Conservation (phyloP, 805 yeast genomes). For the Starmerella tilneyi region DNA sequence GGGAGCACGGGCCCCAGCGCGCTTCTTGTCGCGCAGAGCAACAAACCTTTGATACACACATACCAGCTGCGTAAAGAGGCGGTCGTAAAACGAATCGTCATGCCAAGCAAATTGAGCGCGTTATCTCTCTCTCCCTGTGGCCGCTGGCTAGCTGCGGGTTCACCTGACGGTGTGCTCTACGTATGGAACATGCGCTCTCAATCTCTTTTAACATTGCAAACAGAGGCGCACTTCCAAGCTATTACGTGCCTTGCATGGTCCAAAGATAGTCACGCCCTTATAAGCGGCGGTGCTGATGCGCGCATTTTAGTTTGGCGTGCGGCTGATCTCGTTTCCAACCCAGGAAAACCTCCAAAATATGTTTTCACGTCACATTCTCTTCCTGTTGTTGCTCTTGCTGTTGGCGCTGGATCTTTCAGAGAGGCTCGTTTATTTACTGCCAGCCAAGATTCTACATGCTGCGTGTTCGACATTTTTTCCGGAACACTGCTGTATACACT, state of each 20-base stretch:
- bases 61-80: constrained; percentile 51
- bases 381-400: constrained; percentile 40
- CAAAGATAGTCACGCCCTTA: constrained; percentile 51
- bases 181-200: constrained; percentile 84
- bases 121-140: constrained; percentile 38
- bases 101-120: constrained; percentile 68
- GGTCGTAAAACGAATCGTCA: constrained; percentile 68
- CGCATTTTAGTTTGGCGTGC: constrained; percentile 66
- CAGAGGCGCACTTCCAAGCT: constrained; percentile 73
- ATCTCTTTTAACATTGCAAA: constrained; percentile 50
- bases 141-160: constrained; percentile 53
- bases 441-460: constrained; percentile 63
- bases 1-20: not conserved
- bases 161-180: constrained; percentile 64
- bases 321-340: constrained; percentile 43
- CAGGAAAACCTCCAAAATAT: constrained; percentile 29
- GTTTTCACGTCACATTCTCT: constrained; percentile 35
- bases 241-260: constrained; percentile 52
- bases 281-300: constrained; percentile 75
- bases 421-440: constrained; percentile 59
- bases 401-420: constrained; percentile 43
- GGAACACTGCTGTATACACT: constrained; percentile 53
- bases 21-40: constrained; percentile 49
- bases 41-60: constrained; percentile 64
- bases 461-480: constrained; percentile 51